These are phyloP conservation scores for Xylaria curta DNA, from an alignment of 495 filamentous ascomycete genomes.

Conservation along the genomic window DNA sequence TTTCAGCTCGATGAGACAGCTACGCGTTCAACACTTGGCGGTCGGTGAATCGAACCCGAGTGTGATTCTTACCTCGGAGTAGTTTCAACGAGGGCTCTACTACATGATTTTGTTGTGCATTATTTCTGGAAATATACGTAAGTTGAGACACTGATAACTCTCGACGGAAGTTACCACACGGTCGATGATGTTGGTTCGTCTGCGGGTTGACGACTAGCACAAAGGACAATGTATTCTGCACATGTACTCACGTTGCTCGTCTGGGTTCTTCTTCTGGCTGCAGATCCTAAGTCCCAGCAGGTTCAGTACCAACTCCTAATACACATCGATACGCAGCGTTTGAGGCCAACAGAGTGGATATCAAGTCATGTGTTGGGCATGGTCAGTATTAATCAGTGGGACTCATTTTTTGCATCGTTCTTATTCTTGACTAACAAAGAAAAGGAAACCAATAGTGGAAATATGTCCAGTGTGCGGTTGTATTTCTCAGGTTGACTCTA, in stretches of 20 bases:
- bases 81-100: not conserved
- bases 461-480: not conserved
- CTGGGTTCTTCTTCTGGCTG: not conserved
- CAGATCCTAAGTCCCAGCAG: not conserved
- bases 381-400: not conserved
- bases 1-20: not conserved
- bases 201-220: not conserved
- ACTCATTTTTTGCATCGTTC: not conserved
- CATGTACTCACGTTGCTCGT: not conserved
- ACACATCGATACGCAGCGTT: too few species aligned
- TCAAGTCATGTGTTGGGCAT: not conserved
- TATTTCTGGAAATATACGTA: not conserved
- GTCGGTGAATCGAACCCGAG: not conserved
- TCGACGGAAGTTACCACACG: not conserved
- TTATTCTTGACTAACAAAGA: not conserved
- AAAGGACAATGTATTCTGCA: not conserved
- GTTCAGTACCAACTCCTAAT: too few species aligned
- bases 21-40: not conserved
- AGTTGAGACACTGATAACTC: not conserved
- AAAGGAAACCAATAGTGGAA: not conserved
- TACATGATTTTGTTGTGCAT: not conserved
- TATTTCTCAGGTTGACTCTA: not conserved
- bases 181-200: not conserved
- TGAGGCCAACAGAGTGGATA: not conserved
- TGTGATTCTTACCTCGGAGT: not conserved